Evolutionary conservation across 1,284 basidiomycete genomes (phyloP), one percentile per base, ranked within the genome.

Genomic region (Tilletia caries): DNA sequence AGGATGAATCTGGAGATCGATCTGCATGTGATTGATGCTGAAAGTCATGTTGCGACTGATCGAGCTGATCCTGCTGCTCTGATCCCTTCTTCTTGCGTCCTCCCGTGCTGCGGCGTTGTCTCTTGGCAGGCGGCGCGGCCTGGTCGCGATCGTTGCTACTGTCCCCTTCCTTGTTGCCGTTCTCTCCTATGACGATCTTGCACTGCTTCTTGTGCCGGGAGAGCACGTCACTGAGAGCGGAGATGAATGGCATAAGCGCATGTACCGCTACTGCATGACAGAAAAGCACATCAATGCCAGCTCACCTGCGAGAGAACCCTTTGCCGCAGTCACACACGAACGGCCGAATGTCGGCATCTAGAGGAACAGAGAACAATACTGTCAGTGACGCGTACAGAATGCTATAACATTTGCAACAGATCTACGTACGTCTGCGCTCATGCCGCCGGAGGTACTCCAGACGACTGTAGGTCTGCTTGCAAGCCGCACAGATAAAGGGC

Each of bases 301-400:
- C 74, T 67, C 69, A 76, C 76, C 75, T 81, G 64, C 80, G 70
- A 6, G 80, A 81, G 69, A 82, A 82, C 43, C 80, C 77, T 68
- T 82, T 82, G 18, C 80, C 80, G 64, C 81, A 82, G 23, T 80
- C 77, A 68, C 81, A 82, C 23, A 81, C 75, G 58, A 82, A 82
- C 0, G 80, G 80, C 13, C 80, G 76, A 41, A 81, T 81, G 65
- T 82, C 80, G 44, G 79, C 78, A 50, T 82, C 76, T 77, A 68
- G 23, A 25, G 64, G 29, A n/a, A 25, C n/a, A 20, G 13, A 68
- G n/a, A 18, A 32, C 33, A 25, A 52, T n/a, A n/a, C n/a, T 34
- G 37, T 58, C 18, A 20, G 33, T n/a, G 48, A 37, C 10, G n/a
- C 5, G 43, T n/a, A 13, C 3, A 67, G 64, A 54, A 20, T 34